Base-by-base conservation (phyloP, 129 eudicot species). In the Centella asiatica region DNA sequence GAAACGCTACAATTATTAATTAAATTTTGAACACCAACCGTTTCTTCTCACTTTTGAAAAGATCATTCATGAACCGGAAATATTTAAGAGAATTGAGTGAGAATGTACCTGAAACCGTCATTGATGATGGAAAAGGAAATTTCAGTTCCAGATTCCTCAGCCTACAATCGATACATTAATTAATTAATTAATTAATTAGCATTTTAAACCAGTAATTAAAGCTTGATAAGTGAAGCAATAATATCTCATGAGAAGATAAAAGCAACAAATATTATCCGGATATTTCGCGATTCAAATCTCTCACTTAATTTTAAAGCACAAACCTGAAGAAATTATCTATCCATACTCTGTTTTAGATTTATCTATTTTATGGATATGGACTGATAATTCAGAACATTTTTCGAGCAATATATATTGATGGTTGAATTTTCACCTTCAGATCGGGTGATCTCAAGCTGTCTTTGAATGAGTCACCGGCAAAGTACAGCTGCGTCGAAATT, bases 41-140 rank as follows among this genome's bases (percentile, higher is more conserved):
- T 31, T 26, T 36, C 14, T 55, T 14, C 7, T 1, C 14, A 0
- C 15, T 53, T 14, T 27, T 53, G 59, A 53, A 53, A 36, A 53
- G 9, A 26, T 50, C 29, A 23, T 2, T 8, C 0, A 18, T 26
- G 0, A 25, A 6, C 3, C 4, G 15, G 15, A 42, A 11, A 15
- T 11, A 42, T 42, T 5, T 11, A 42, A 14, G 19, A 42, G 19
- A 9, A 58, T 2, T 11, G 18, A 24, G 25, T 50, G 27, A 34
- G 36, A 71, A 65, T 66, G 63, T 6, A 86, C 87, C 90, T 86
- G 83, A 73, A 87, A 70, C 74, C 65, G 76, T 44, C 69, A 68
- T 67, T n/a, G n/a, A n/a, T 68, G 49, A 55, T 57, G 65, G 70
- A 61, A 60, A 55, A 65, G 29, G 82, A 72, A 59, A 62, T 67